Base-by-base conservation (phyloP, 2,329 filamentous ascomycete species). In the Ceratocystis albifundus region DNA sequence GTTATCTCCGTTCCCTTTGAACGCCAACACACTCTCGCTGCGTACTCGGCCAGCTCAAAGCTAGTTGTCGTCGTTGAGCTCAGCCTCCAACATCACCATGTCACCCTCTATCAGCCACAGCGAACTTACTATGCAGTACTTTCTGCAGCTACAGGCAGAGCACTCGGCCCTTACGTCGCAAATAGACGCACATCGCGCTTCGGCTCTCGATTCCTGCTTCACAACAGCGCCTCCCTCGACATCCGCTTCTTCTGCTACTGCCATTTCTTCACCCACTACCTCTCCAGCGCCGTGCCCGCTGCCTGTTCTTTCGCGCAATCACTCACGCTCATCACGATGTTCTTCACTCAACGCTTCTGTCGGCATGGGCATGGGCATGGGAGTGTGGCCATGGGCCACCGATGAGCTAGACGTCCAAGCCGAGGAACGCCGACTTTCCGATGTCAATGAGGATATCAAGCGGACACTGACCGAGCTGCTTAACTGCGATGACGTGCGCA, bases 371-470 rank as follows among this genome's bases (percentile, higher is more conserved):
- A 20, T 41, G 36, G 48, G 65, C 5, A 28, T 57, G 53, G 53
- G 25, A 22, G 20, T 62, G 15, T 59, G 53, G 48, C 57, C 65
- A 25, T 28, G 64, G n/a, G 48, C 53, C 41, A 67, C 41, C 77
- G 28, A 78, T 80, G 41, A 71, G 77, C 25, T 45, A 2, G 79
- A 82, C 53, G 53, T 57, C 5, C 53, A 57, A 22, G 53, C 53
- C 70, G 79, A 80, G 71, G 80, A 84, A 71, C 77, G 80, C 69
- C 80, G 78, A 68, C 77, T 84, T 10, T 82, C 77, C 63, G 77
- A 80, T 69, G 79, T 84, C 73, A 84, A 83, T 73, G 82, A 84
- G 73, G 79, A 80, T 70, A 82, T 85, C 75, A 86, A 86, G 75
- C 78, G 82, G 41, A 80, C 82, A 1, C 72, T 86, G 70, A 86